Percentiles rank a stretch among this genome's conserved stretches.
Conservation (phyloP, 768 basidiomycete species). For the Russula foetens region DNA sequence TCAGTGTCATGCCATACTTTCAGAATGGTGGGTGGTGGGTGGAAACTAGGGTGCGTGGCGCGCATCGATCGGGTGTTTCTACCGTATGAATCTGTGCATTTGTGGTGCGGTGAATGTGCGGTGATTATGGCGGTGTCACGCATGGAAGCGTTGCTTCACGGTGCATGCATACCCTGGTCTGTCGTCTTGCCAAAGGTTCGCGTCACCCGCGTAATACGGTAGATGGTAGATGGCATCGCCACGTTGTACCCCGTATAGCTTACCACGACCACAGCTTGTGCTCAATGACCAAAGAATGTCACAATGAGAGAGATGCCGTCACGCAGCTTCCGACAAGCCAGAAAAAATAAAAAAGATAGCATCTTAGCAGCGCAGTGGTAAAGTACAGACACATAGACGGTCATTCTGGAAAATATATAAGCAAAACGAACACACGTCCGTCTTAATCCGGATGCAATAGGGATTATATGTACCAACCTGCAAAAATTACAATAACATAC, state of each 20-base stretch:
- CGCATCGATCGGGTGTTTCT: no score
- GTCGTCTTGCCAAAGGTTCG: not conserved
- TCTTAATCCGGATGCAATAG: not conserved
- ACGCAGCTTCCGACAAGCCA: not conserved
- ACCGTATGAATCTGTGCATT: no score
- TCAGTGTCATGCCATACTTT: no score
- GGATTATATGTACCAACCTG: not conserved
- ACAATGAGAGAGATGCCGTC: not conserved
- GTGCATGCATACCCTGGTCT: not conserved
- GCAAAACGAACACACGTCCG: not conserved
- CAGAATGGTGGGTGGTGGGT: no score
- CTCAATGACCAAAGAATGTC: not conserved
- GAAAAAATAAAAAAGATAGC: not conserved
- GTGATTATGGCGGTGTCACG: no score
- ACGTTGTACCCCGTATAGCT: no score
- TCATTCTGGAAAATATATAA: not conserved
- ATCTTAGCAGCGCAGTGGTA: not conserved
- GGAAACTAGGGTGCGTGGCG: no score
- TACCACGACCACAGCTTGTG: not conserved
- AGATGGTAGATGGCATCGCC: not conserved
- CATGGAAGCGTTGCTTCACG: no score
- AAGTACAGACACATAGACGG: conserved; percentile 1
- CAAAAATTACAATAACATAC: conserved; percentile 4
- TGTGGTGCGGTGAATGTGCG: no score
- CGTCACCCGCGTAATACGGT: not conserved